These are phyloP conservation scores for Microbotryomycetes sp. DNA, from an alignment of 1,284 basidiomycete species.

Conservation along the genomic window DNA sequence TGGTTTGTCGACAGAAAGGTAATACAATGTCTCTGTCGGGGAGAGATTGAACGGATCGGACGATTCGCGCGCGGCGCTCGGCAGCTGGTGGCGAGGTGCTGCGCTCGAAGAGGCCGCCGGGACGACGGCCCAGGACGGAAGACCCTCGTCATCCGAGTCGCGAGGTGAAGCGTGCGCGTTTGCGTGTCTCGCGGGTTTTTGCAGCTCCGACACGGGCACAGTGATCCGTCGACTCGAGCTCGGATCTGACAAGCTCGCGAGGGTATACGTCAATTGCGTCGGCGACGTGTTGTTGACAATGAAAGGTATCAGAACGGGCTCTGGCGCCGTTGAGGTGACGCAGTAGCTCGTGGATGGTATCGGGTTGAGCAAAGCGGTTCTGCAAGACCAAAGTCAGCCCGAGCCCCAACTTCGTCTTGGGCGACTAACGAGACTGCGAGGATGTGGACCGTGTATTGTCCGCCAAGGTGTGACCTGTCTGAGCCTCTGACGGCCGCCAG, in stretches of 20 bases:
- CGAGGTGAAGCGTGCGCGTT: slow-evolving; percentile 45
- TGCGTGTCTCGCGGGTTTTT: slow-evolving; percentile 44
- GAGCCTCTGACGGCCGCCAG: slow-evolving; percentile 41
- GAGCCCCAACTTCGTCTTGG: background rate
- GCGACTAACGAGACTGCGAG: slow-evolving; percentile 54
- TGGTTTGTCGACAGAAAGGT: slow-evolving; percentile 62
- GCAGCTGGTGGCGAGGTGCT: slow-evolving; percentile 11
- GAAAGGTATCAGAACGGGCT: slow-evolving; percentile 60
- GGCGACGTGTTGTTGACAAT: slow-evolving; percentile 88
- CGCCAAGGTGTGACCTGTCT: slow-evolving; percentile 56
- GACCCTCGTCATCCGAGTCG: slow-evolving; percentile 24
- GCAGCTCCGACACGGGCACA: slow-evolving; percentile 32
- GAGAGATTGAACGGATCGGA: slow-evolving; percentile 47
- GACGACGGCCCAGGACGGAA: slow-evolving; percentile 45
- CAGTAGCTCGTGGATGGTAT: slow-evolving; percentile 58
- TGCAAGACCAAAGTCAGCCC: slow-evolving; percentile 21
- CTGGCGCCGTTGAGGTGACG: slow-evolving; percentile 47
- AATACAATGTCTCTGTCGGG: slow-evolving; percentile 61
- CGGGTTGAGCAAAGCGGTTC: slow-evolving; percentile 75
- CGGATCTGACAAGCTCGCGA: slow-evolving; percentile 59
- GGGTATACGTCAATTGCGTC: slow-evolving; percentile 61
- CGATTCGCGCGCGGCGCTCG: background rate
- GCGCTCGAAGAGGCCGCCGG: slow-evolving; percentile 36
- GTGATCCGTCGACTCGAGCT: slow-evolving; percentile 15
- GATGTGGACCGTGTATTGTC: slow-evolving; percentile 81